Conservation (phyloP, 805 yeast species). For the Starmerella scarabaei region DNA sequence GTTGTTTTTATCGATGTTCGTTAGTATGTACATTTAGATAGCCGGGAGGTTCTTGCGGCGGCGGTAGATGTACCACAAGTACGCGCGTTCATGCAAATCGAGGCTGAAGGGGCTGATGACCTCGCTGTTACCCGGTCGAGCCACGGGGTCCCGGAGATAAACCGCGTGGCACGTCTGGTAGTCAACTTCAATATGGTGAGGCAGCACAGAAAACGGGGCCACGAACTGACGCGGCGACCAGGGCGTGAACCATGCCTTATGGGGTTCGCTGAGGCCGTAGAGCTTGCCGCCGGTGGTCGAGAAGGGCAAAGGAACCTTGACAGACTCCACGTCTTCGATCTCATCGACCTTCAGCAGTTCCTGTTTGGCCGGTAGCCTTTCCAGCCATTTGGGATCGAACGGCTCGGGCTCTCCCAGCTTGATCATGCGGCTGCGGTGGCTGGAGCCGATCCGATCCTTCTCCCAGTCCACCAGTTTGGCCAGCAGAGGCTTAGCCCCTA, state of each 20-base stretch:
- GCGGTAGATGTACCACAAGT: slow-evolving; percentile 58
- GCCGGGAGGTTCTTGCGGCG: slow-evolving; percentile 26
- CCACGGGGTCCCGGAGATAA: slow-evolving; percentile 93
- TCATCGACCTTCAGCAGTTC: slow-evolving; percentile 31
- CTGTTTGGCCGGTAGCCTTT: slow-evolving; percentile 33
- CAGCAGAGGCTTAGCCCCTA: slow-evolving; percentile 23
- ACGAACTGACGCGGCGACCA: slow-evolving; percentile 92
- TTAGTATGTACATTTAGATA: background rate
- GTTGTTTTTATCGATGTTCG: background rate
- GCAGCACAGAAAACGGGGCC: slow-evolving; percentile 83
- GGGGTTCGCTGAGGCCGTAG: slow-evolving; percentile 67
- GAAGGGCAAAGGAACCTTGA: slow-evolving; percentile 34
- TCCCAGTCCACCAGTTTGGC: slow-evolving; percentile 23
- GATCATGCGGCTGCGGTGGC: slow-evolving; percentile 14
- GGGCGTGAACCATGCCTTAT: slow-evolving; percentile 83
- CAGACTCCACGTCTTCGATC: slow-evolving; percentile 30
- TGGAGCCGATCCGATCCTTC: slow-evolving; percentile 20
- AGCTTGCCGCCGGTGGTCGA: slow-evolving; percentile 37
- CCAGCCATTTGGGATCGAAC: slow-evolving; percentile 41
- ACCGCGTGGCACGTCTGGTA: slow-evolving; percentile 90
- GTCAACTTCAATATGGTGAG: slow-evolving; percentile 82
- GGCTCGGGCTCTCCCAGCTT: slow-evolving; percentile 26
- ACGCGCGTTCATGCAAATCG: slow-evolving; percentile 81
- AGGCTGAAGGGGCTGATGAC: slow-evolving; percentile 80
- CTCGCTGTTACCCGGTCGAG: slow-evolving; percentile 93